These are phyloP conservation scores for Kwoniella sp. DNA, from an alignment of 768 basidiomycete species.

Conservation along the genomic window DNA sequence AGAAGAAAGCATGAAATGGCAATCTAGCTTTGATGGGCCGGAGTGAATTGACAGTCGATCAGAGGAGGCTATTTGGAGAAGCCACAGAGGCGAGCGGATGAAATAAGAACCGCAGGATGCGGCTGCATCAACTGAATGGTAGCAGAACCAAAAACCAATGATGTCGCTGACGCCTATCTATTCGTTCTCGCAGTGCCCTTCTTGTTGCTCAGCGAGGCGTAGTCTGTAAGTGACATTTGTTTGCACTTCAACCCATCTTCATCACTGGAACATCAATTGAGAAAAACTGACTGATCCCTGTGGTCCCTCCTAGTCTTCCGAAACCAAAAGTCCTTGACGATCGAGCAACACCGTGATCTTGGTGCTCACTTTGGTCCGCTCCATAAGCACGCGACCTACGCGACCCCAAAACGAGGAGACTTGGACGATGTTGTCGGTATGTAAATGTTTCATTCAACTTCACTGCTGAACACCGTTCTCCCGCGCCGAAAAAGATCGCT, in stretches of 20 bases:
- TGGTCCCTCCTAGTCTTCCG: constrained; percentile 44
- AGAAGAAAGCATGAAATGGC: too few relatives aligned
- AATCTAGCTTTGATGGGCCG: too few relatives aligned
- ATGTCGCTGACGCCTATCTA: background rate
- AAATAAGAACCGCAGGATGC: background rate
- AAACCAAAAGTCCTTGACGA: constrained; percentile 45
- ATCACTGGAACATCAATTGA: too few relatives aligned
- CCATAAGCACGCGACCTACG: constrained; percentile 83
- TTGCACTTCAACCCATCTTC: too few relatives aligned
- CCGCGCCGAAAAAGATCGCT: too few relatives aligned
- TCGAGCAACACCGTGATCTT: constrained; percentile 50
- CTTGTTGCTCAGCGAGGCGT: constrained; percentile 53
- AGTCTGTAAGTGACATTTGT: constrained; percentile 47
- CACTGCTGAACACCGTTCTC: too few relatives aligned
- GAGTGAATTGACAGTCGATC: too few relatives aligned
- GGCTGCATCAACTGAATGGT: background rate
- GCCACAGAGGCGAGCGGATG: background rate
- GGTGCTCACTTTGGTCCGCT: constrained; percentile 56
- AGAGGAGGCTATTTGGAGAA: background rate
- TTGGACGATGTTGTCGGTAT: constrained; percentile 55
- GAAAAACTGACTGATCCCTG: background rate
- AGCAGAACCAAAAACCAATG: too few relatives aligned
- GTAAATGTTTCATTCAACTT: constrained; percentile 9
- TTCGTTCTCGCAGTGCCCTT: constrained; percentile 33
- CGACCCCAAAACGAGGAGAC: constrained; percentile 69